These are phyloP conservation scores for Yamadazyma laniorum DNA, from an alignment of 805 yeast species.

Conservation along the genomic window DNA sequence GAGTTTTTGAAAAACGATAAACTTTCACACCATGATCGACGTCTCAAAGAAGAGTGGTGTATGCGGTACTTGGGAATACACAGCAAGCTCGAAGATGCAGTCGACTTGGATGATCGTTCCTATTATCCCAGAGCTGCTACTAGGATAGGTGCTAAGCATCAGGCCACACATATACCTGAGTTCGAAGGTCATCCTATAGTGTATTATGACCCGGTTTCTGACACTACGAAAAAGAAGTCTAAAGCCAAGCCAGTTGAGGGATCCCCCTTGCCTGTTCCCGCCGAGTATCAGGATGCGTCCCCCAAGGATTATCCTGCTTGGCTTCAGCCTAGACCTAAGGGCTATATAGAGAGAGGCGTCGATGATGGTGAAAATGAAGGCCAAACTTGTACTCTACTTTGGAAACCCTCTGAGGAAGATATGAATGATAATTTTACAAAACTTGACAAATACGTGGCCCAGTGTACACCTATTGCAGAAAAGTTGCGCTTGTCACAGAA, in stretches of 20 bases:
- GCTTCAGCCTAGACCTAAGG: slow-evolving; percentile 76
- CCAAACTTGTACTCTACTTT: slow-evolving; percentile 58
- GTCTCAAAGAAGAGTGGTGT: slow-evolving; percentile 74
- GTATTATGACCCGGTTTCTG: slow-evolving; percentile 51
- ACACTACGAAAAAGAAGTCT: slow-evolving; percentile 15
- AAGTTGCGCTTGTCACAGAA: slow-evolving; percentile 52
- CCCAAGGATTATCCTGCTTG: slow-evolving; percentile 62
- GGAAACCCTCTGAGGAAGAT: slow-evolving; percentile 51
- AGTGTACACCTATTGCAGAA: slow-evolving; percentile 57
- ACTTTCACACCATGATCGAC: slow-evolving; percentile 43
- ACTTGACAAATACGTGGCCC: slow-evolving; percentile 54
- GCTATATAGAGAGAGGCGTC: slow-evolving; percentile 82
- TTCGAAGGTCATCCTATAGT: slow-evolving; percentile 55
- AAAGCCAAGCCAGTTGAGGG: slow-evolving; percentile 19
- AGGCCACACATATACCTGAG: slow-evolving; percentile 61
- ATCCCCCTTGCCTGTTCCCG: slow-evolving; percentile 43
- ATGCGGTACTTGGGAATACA: slow-evolving; percentile 77
- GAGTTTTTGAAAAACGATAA: slow-evolving; percentile 50
- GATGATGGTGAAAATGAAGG: slow-evolving; percentile 53
- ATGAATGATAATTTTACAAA: slow-evolving; percentile 23
- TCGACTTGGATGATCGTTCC: slow-evolving; percentile 67
- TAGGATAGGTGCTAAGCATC: slow-evolving; percentile 70
- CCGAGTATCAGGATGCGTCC: slow-evolving; percentile 38
- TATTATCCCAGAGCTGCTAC: slow-evolving; percentile 82
- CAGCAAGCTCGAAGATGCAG: slow-evolving; percentile 69